Base-by-base conservation (phyloP, 345 rosid genomes). In the Eucalyptus camaldulensis region DNA sequence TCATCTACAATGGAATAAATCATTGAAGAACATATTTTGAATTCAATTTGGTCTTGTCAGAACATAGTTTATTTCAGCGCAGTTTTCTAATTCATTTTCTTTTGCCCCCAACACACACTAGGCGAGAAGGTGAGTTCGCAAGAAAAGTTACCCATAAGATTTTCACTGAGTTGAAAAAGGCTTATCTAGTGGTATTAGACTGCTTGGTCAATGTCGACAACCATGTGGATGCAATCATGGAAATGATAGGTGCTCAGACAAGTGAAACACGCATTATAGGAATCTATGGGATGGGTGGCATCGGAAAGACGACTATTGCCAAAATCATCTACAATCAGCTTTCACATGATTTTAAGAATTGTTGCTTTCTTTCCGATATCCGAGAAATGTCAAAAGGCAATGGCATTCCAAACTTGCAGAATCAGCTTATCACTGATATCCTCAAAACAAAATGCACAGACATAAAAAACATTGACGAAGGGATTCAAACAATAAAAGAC, bases 361-460 rank as follows among this genome's bases (percentile, higher is more conserved):
- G n/a, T n/a, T n/a, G n/a, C n/a, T n/a, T n/a, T n/a, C n/a, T n/a
- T n/a, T n/a, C n/a, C n/a, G 53, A 44, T 12, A 45, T 83, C 1
- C 29, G 47, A 17, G 45, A 49, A 81, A 40, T 1, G 3, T 49
- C 89, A 19, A 27, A 69, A 88, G 4, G 7, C 25, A 62, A 62
- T 4, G 17, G 33, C 69, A 13, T 62, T 12, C 16, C 13, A 13
- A 12, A 2, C 4, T 62, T 62, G 8, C 3, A 9, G 2, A 21
- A 3, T 17, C 11, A 67, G 2, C 40, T 67, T 1, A n/a, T 67
- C 11, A 2, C 6, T 1, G 1, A 0, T 6, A n/a, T 67, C 11
- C 40, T 67, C 10, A 15, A n/a, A 4, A 4, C 1, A 2, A 1
- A 67, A n/a, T 4, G 6, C 1, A 7, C 0, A 1, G 11, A n/a